Base-by-base conservation (phyloP, 2,329 filamentous ascomycete species). In the Pseudocercospora ulei region DNA sequence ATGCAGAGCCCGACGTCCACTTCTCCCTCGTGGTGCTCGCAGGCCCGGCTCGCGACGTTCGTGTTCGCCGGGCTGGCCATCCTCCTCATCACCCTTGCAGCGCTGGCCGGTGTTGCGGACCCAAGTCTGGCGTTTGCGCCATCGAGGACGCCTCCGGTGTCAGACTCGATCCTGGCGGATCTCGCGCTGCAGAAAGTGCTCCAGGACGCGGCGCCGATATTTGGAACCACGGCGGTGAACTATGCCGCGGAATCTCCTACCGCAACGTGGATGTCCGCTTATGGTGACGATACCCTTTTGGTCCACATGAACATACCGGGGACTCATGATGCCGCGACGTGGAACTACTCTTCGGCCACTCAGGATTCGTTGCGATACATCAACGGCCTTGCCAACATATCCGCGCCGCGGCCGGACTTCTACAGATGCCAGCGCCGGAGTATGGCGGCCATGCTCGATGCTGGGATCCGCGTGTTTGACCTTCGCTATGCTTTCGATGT, bases 271-370 rank as follows among this genome's bases (percentile, higher is more conserved):
- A 72, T 72, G 69, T 57, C 59, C 14, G 38, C 29, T 0, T 59
- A 67, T 25, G 51, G 62, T 1, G 68, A 72, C 44, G 43, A 57
- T 8, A 68, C 61, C 0, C 58, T 51, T 2, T 46, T 72, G 0
- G 59, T 64, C 2, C 66, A 66, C 11, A 61, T 72, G 53, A 71
- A 67, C 46, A 65, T 72, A 24, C 69, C 69, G 2, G 70, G 69
- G 1, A 64, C 62, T 3, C 69, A 72, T 53, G 69, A 72, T 49
- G 60, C 63, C 3, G 62, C 65, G 2, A 71, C 69, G 0, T 72
- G 69, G 69, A 71, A 71, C 51, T 72, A 71, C 48, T 63, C 57
- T 7, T 54, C 58, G 14, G 54, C 56, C 0, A 68, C 65, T 0
- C 66, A 69, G 47, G 52, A 65, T 23, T 40, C 54, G 1, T 53